phyloP scores from a whole-genome alignment of 257 asterid genomes.

The Cordia subcordata region DNA sequence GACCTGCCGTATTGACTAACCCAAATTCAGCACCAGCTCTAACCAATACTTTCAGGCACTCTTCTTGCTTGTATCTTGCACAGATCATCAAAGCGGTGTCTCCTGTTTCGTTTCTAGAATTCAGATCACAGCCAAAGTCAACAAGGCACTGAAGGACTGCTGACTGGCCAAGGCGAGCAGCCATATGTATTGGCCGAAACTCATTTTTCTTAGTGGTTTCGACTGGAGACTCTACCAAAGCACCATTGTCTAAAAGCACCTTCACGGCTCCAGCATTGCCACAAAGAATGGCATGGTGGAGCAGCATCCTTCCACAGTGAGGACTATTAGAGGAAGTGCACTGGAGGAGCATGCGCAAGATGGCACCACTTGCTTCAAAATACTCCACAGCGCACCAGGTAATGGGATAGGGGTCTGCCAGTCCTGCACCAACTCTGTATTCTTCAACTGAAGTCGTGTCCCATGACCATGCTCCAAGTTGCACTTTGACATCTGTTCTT shows the following conservation, averaged over 20 bases:
- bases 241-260: slow-evolving; percentile 45
- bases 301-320: slow-evolving; percentile 55
- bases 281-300: slow-evolving; percentile 80
- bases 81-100: slow-evolving; percentile 66
- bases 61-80: slow-evolving; percentile 42
- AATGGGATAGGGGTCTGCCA: slow-evolving; percentile 68
- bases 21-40: slow-evolving; percentile 76
- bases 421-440: slow-evolving; percentile 75
- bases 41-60: slow-evolving; percentile 50
- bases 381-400: slow-evolving; percentile 85
- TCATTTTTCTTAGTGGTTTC: slow-evolving; percentile 40
- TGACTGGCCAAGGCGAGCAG: slow-evolving; percentile 58
- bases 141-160: slow-evolving; percentile 43
- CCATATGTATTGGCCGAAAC: slow-evolving; percentile 62
- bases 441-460: slow-evolving; percentile 79
- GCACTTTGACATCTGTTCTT: slow-evolving; percentile 51
- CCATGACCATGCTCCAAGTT: slow-evolving; percentile 88
- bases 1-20: slow-evolving; percentile 44
- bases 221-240: slow-evolving; percentile 43
- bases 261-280: slow-evolving; percentile 46
- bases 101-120: slow-evolving; percentile 45
- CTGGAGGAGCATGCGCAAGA: slow-evolving; percentile 56
- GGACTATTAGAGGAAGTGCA: slow-evolving; percentile 30
- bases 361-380: slow-evolving; percentile 67
- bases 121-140: slow-evolving; percentile 54